Evolutionary conservation across 768 basidiomycete species (phyloP).

Genomic region (Agaricus subrufescens): DNA sequence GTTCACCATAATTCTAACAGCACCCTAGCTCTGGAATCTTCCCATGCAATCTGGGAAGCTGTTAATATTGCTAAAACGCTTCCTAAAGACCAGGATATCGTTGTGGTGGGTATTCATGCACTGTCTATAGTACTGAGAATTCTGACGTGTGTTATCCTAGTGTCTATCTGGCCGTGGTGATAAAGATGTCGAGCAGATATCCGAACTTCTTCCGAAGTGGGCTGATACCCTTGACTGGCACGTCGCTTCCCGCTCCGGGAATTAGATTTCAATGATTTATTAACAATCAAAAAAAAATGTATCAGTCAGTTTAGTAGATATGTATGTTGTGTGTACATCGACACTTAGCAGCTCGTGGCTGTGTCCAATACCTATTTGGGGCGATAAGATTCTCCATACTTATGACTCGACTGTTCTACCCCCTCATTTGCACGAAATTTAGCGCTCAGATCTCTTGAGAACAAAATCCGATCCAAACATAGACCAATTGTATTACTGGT

Average conservation of each 20-base stretch:
- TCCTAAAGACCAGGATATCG: constrained; percentile 80
- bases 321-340: background rate
- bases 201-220: constrained; percentile 93
- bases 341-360: background rate
- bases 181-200: constrained; percentile 97
- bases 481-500: constrained; percentile 2
- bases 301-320: background rate
- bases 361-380: background rate
- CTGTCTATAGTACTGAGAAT: background rate
- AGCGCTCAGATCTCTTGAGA: background rate
- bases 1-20: constrained; percentile 3
- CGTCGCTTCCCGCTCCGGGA: constrained; percentile 37
- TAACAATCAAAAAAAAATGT: background rate
- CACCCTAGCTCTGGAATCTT: constrained; percentile 78
- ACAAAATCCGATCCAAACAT: background rate
- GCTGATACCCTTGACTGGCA: constrained; percentile 94
- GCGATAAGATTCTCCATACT: background rate
- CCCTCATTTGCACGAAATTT: background rate
- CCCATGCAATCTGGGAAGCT: constrained; percentile 94
- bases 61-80: constrained; percentile 80
- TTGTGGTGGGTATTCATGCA: constrained; percentile 62
- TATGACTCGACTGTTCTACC: background rate
- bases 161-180: constrained; percentile 95
- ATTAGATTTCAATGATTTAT: background rate
- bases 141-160: constrained; percentile 29